These are phyloP conservation scores for Lipomyces mesembrius DNA, from an alignment of 805 yeast genomes.

Conservation along the genomic window DNA sequence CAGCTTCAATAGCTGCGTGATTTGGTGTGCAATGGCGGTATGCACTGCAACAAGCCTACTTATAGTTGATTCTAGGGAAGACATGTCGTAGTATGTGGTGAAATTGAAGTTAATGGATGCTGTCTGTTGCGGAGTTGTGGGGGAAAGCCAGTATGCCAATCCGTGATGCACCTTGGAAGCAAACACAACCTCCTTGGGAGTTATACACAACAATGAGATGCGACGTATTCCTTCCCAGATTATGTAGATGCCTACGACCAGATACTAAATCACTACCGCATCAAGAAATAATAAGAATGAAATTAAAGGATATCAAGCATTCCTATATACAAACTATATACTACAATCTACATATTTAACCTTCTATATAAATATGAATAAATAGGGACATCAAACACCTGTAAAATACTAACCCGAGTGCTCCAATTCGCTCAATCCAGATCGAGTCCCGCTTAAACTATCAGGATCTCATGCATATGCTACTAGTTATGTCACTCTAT, in stretches of 20 bases:
- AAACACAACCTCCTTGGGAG: too few relatives aligned
- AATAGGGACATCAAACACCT: not conserved
- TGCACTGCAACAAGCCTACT: conserved; percentile 13
- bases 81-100: not conserved
- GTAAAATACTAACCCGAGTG: not conserved
- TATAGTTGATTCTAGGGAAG: conserved; percentile 6
- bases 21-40: conserved; percentile 12
- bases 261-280: too few relatives aligned
- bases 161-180: too few relatives aligned
- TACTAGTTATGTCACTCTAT: not conserved
- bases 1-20: conserved; percentile 11
- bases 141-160: not conserved
- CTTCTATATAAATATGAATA: not conserved
- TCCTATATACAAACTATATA: not conserved
- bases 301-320: not conserved
- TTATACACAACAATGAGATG: too few relatives aligned
- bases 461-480: not conserved
- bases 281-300: not conserved
- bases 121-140: not conserved
- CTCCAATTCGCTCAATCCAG: not conserved
- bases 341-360: not conserved
- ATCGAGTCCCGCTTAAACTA: not conserved
- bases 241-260: too few relatives aligned
- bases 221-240: too few relatives aligned
- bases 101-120: not conserved